Conservation (phyloP, 2,329 filamentous ascomycete genomes). For the Pseudogymnoascus sp. region DNA sequence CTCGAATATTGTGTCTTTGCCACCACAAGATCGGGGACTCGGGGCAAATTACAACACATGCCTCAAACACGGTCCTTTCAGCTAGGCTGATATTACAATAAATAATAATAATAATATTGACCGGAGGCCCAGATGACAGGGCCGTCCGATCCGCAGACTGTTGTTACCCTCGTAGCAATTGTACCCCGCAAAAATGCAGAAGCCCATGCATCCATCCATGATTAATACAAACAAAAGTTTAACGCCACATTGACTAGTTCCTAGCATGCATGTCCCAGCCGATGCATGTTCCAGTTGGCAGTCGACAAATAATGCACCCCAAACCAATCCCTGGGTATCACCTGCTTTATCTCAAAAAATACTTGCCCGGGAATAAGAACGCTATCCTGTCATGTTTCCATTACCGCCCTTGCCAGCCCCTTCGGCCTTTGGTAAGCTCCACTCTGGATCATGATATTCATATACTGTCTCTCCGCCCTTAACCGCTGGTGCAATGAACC, state of each 20-base stretch:
- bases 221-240: background rate
- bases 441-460: slow-evolving; percentile 49
- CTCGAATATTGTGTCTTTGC: background rate
- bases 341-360: background rate
- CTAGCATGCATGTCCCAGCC: background rate
- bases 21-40: background rate
- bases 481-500: slow-evolving; percentile 49
- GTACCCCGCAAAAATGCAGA: slow-evolving; percentile 2
- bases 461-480: slow-evolving; percentile 44
- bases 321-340: slow-evolving; percentile 4
- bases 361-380: background rate
- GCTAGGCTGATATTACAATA: background rate
- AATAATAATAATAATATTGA: background rate
- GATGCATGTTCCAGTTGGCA: background rate
- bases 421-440: background rate
- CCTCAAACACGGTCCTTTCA: background rate
- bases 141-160: slow-evolving; percentile 3
- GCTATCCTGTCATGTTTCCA: background rate
- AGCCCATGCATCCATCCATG: background rate
- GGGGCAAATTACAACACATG: background rate
- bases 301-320: background rate
- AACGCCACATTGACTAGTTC: background rate
- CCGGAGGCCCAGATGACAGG: background rate
- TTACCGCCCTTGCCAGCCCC: background rate
- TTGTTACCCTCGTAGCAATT: slow-evolving; percentile 1